These are phyloP conservation scores for Aspergillus sp. DNA, from an alignment of 2,329 filamentous ascomycete species.

Conservation along the genomic window DNA sequence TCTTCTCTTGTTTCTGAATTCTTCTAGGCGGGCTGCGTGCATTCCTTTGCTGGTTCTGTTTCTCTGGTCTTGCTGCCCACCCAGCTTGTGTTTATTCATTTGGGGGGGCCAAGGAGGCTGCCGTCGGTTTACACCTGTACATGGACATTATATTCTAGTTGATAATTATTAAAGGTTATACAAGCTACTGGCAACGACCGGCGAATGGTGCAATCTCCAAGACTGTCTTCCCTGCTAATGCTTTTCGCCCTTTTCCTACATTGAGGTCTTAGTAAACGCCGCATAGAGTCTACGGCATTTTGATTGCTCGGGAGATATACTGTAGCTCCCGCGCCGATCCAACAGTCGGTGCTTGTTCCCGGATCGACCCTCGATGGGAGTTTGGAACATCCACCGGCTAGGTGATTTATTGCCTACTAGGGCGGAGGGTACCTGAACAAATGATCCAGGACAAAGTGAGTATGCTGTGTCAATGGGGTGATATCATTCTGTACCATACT, in stretches of 20 bases:
- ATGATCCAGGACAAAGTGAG: neutral
- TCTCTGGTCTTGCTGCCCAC: neutral
- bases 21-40: neutral
- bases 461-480: no score
- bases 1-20: neutral
- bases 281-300: neutral
- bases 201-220: no score
- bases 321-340: neutral
- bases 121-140: neutral
- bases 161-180: neutral
- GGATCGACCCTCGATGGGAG: neutral
- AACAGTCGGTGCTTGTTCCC: neutral
- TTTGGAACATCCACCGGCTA: no score
- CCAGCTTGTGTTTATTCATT: neutral
- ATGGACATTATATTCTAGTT: conserved; percentile 6
- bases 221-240: no score
- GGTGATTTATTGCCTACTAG: neutral
- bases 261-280: neutral
- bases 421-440: neutral
- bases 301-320: neutral
- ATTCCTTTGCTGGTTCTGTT: neutral
- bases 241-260: no score
- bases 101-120: neutral
- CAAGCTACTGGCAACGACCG: neutral
- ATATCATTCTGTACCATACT: no score